Evolutionary conservation across 1,284 basidiomycete species (phyloP).

Genomic region (Marasmius oreades): DNA sequence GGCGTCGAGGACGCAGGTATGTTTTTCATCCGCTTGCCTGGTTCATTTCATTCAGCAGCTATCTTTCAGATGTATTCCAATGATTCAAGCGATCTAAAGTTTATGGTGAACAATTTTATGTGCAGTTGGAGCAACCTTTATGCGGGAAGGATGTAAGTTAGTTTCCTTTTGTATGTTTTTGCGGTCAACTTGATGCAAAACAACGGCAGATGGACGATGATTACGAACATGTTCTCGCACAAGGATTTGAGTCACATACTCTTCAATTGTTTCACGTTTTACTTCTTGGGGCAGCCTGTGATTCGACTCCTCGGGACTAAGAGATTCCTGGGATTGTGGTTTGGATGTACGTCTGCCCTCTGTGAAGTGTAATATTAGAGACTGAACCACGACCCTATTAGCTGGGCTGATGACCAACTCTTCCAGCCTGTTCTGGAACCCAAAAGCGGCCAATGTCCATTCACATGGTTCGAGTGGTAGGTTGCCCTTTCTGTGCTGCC

Average conservation of each 20-base stretch:
- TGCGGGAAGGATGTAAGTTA: constrained; percentile 64
- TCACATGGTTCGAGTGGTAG: constrained; percentile 17
- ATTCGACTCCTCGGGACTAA: constrained; percentile 65
- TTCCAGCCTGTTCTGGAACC: constrained; percentile 53
- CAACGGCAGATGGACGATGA: constrained; percentile 68
- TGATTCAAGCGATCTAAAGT: constrained; percentile 49
- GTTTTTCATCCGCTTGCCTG: not conserved
- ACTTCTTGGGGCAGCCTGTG: constrained; percentile 70
- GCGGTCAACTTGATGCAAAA: constrained; percentile 2
- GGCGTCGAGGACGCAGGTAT: not conserved
- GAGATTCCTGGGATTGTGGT: constrained; percentile 73
- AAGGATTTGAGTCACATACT: constrained; percentile 59
- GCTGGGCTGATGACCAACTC: constrained; percentile 65
- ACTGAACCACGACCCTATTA: constrained; percentile 21
- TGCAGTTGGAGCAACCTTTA: constrained; percentile 61
- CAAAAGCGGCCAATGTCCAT: not conserved
- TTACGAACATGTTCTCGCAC: constrained; percentile 79
- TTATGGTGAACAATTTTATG: constrained; percentile 71
- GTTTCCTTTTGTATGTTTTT: constrained; percentile 1
- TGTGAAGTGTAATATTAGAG: not conserved
- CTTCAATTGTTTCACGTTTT: constrained; percentile 79
- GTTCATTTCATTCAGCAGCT: not conserved
- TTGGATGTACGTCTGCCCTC: constrained; percentile 50
- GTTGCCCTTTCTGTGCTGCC: not conserved
- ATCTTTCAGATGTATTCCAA: constrained; percentile 26